Evolutionary conservation across 2,329 filamentous ascomycete genomes (phyloP).

Genomic region (Scedosporium boydii): DNA sequence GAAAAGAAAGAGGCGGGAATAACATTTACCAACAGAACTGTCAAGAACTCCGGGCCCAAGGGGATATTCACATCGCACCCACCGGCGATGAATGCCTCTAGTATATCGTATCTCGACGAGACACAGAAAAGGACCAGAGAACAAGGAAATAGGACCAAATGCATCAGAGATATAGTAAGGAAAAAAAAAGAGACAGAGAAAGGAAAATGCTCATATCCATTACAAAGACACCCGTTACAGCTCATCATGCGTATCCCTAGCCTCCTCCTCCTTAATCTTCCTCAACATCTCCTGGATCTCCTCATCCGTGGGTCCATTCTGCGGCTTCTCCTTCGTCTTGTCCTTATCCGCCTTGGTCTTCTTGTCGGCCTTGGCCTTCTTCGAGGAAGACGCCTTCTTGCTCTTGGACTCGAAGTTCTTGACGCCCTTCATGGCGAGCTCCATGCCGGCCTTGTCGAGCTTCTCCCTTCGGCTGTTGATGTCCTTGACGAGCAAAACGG

Average conservation of each 20-base stretch:
- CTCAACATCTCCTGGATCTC: constrained; percentile 41
- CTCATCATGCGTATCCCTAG: constrained; percentile 18
- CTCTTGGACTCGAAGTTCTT: constrained; percentile 42
- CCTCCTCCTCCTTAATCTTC: constrained; percentile 22
- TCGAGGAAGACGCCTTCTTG: constrained; percentile 26
- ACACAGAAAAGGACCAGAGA: neutral
- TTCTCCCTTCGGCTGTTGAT: constrained; percentile 58
- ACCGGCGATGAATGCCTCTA: neutral
- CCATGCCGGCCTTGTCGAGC: constrained; percentile 60
- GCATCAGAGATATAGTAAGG: neutral
- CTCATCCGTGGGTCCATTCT: constrained; percentile 28
- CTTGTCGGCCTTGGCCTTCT: constrained; percentile 25
- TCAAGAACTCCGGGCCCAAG: neutral
- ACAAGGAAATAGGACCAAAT: neutral
- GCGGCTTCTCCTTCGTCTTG: constrained; percentile 26
- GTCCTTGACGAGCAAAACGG: constrained; percentile 64
- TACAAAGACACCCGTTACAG: constrained; percentile 7
- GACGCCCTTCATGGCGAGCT: constrained; percentile 62
- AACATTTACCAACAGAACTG: neutral
- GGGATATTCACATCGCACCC: neutral
- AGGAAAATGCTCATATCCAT: neutral
- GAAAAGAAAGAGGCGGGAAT: neutral
- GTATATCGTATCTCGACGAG: neutral
- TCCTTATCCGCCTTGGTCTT: constrained; percentile 26
- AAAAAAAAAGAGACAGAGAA: neutral